Percentiles rank a stretch among this genome's conserved stretches.
phyloP scores from a whole-genome alignment of 108 stramenopile species.

The Bacterosira constricta region DNA sequence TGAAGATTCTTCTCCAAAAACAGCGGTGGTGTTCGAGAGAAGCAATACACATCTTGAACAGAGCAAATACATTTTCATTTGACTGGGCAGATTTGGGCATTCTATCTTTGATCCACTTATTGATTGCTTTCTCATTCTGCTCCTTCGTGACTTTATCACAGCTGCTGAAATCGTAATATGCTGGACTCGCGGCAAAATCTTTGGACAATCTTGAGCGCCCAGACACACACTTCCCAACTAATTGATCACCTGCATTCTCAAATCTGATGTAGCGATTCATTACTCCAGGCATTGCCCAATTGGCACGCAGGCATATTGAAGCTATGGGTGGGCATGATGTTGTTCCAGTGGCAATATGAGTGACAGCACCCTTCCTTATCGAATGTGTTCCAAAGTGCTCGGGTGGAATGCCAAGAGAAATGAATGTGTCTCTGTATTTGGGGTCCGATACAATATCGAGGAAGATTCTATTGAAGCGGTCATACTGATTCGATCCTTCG shows the following conservation, averaged over 20 bases:
- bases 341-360: slow-evolving; percentile 2
- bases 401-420: neutral
- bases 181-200: slow-evolving; percentile 6
- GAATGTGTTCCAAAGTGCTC: slow-evolving; percentile 26
- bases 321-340: slow-evolving; percentile 23
- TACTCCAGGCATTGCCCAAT: slow-evolving; percentile 25
- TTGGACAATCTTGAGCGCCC: slow-evolving; percentile 1
- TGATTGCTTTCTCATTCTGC: neutral
- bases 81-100: neutral
- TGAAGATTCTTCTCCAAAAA: neutral
- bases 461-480: slow-evolving; percentile 1
- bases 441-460: neutral
- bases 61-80: neutral
- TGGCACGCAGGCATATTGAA: slow-evolving; percentile 24
- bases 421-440: slow-evolving; percentile 5
- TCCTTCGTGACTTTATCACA: neutral
- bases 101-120: slow-evolving; percentile 2
- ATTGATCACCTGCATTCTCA: slow-evolving; percentile 32
- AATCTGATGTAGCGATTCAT: slow-evolving; percentile 15
- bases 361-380: slow-evolving; percentile 28
- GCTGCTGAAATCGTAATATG: slow-evolving; percentile 16
- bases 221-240: slow-evolving; percentile 14
- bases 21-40: neutral
- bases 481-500: slow-evolving; percentile 11
- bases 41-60: slow-evolving; percentile 3